These are phyloP conservation scores for Pythium dissimile DNA, from an alignment of 352 stramenopile species.

Conservation along the genomic window DNA sequence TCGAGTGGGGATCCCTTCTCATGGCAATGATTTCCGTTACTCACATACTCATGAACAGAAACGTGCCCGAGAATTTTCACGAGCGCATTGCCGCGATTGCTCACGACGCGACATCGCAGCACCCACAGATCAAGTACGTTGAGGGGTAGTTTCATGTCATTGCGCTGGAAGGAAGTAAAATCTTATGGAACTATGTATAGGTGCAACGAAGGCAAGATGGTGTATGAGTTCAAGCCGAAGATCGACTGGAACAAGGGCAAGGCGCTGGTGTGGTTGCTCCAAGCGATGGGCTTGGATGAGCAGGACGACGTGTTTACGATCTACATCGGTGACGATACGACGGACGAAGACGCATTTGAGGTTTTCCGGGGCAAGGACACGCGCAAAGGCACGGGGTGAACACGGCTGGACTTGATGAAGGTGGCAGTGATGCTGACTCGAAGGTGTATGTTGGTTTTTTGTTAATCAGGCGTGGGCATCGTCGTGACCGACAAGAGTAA, in stretches of 20 bases:
- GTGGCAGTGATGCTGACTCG: neutral
- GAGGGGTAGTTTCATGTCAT: too few species aligned
- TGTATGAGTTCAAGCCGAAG: constrained; percentile 89
- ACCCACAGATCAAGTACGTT: constrained; percentile 58
- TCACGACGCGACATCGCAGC: constrained; percentile 29
- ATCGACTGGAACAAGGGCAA: constrained; percentile 93
- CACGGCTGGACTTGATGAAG: neutral
- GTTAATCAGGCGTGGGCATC: constrained; percentile 63
- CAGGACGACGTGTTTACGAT: constrained; percentile 85
- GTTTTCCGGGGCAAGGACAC: constrained; percentile 53
- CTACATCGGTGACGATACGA: constrained; percentile 91
- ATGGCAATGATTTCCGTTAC: neutral
- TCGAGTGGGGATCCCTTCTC: neutral
- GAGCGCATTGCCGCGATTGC: constrained; percentile 48
- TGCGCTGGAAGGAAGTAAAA: too few species aligned
- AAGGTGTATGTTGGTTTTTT: neutral
- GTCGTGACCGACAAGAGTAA: constrained; percentile 75
- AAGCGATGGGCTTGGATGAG: constrained; percentile 67
- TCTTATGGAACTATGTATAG: too few species aligned
- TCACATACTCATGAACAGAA: constrained; percentile 33
- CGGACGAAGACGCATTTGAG: constrained; percentile 84
- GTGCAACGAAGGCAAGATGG: constrained; percentile 85
- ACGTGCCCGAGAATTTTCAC: constrained; percentile 40
- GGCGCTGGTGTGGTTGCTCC: constrained; percentile 81
- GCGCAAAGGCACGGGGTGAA: constrained; percentile 40